Base-by-base conservation (phyloP, 257 asterid species). In the Scutellaria barbata region DNA sequence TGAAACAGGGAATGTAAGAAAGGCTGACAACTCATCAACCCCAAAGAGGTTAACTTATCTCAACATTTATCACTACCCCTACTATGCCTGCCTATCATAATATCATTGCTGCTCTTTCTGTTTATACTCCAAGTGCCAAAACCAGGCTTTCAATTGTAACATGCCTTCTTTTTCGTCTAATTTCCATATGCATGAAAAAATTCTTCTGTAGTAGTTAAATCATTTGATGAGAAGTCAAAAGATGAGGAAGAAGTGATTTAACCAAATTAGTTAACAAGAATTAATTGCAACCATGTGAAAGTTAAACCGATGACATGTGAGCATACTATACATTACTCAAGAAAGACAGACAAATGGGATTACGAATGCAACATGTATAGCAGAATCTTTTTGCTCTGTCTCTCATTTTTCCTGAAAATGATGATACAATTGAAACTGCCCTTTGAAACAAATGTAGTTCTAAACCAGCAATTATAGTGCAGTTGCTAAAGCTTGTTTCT, bases 1-100 rank as follows among this genome's bases (percentile, higher is more conserved):
- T 53, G 57, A 14, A 51, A 51, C 25, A 51, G 64, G 12, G 64
- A 55, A 59, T 17, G 42, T 10, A 48, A 12, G 16, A 69, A 33
- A 69, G 66, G 68, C 60, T 55, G 78, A 71, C 85, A 81, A 67
- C 81, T 72, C 72, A 81, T 61, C 78, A 74, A 69, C 68, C 56
- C 59, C 58, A 57, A 66, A 25, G 8, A 37, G 43, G 25, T 22
- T 22, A 22, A 22, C 2, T 22, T 22, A 2, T 22, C 25, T 22
- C 2, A 22, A 22, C 35, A 30, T 30, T 30, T 30, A 30, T 2
- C 2, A 30, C 35, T 30, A 46, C 67, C 66, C 57, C 50, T 41
- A 33, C 63, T 22, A 59, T 78, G 74, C 48, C 68, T 78, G 59
- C 73, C 68, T 66, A 65, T 58, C n/a, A n/a, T n/a, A n/a, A n/a